Evolutionary conservation across 2,329 filamentous ascomycete species (phyloP).

Genomic region (Dothidotthia symphoricarpi): DNA sequence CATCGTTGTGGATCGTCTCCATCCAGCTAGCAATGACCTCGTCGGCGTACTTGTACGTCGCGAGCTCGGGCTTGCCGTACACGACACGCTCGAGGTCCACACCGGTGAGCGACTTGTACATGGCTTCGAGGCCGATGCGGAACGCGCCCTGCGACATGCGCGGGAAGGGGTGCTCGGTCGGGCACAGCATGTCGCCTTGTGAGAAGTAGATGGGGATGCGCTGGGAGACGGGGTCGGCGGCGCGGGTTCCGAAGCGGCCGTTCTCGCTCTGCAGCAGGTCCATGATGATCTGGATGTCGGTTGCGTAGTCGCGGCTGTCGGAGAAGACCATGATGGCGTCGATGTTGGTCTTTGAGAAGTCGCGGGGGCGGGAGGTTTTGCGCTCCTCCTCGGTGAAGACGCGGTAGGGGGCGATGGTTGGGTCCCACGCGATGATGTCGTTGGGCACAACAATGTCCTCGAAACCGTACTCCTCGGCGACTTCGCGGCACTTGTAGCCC

Average conservation of each 20-base stretch:
- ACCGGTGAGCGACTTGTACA: constrained; percentile 69
- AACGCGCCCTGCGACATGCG: constrained; percentile 74
- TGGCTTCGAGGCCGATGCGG: constrained; percentile 70
- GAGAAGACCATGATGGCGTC: constrained; percentile 74
- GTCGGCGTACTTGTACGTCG: constrained; percentile 77
- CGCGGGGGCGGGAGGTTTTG: constrained; percentile 64
- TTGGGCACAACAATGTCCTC: constrained; percentile 71
- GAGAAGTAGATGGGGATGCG: constrained; percentile 75
- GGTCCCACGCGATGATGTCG: constrained; percentile 69
- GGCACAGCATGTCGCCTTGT: constrained; percentile 64
- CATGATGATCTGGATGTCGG: constrained; percentile 74
- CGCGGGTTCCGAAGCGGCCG: constrained; percentile 63
- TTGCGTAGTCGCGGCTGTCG: constrained; percentile 71
- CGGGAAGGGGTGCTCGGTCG: constrained; percentile 57
- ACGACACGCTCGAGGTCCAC: constrained; percentile 72
- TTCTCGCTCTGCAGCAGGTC: constrained; percentile 68
- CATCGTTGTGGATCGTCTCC: constrained; percentile 71
- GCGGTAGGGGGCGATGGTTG: constrained; percentile 66
- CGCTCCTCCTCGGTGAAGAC: constrained; percentile 67
- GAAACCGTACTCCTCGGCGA: constrained; percentile 72
- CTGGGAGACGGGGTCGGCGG: constrained; percentile 63
- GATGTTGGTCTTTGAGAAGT: constrained; percentile 70
- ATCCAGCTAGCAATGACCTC: constrained; percentile 72
- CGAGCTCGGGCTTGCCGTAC: constrained; percentile 71
- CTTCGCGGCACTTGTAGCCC: constrained; percentile 70